Base-by-base conservation (phyloP, 83 land plant species). In the Thuja plicata region DNA sequence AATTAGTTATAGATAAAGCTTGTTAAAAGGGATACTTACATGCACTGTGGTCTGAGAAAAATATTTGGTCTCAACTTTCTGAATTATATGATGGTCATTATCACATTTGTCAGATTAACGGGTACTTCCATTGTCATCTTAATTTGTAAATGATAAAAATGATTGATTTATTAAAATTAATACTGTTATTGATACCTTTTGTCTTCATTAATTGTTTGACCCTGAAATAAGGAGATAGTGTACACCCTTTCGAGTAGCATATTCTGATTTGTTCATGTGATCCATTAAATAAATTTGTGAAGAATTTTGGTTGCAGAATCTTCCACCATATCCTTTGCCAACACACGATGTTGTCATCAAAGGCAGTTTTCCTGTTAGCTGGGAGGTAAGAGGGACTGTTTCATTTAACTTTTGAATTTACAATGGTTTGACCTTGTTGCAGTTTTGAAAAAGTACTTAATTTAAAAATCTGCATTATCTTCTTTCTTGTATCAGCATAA, bases 321-420 rank as follows among this genome's bases (percentile, higher is more conserved):
- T 98, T n/a, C 99, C 99, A 2, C 95, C 93, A 80, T 98, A 90
- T 92, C 98, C 99, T 34, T 91, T 98, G 71, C 99, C 99, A 55
- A 95, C 98, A 2, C 99, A 98, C 90, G 94, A 94, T 82, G 97
- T 93, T 41, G 91, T 96, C 78, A 40, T 90, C 21, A 91, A 91
- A 88, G 94, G 95, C 60, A 94, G 94, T 7, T 78, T 92, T 88
- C 99, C 99, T 19, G 85, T 73, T 87, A 94, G 91, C 41, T 98
- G 96, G 96, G 98, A 97, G 97, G 99, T 98, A 90, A 86, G 12
- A 43, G 50, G 27, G 19, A 45, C 48, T 45, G 43, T 30, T 27
- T 32, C 9, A 13, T 74, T 74, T 57, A 52, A 74, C 16, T 74
- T 74, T 34, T 73, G 77, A 73, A 11, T 60, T 32, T 73, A 73